A percentile compares a stretch with the other conserved stretches of the same genome.
Conservation (phyloP, 2,329 filamentous ascomycete species). For the Ophiostoma montium region DNA sequence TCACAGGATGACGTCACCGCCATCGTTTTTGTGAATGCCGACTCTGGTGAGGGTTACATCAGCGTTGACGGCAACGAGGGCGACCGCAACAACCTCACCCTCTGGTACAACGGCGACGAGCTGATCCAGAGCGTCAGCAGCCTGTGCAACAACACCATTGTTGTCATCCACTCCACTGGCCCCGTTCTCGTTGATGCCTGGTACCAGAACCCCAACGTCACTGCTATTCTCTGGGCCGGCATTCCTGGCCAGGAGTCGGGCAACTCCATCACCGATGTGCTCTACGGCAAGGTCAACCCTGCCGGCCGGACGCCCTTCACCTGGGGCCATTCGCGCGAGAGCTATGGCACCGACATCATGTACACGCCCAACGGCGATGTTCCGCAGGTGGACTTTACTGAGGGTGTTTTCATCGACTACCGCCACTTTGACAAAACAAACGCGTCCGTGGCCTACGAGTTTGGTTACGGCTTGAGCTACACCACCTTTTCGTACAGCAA, state of each 20-base stretch:
- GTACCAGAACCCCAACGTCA: constrained; percentile 63
- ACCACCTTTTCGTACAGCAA: constrained; percentile 66
- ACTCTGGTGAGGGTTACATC: constrained; percentile 80
- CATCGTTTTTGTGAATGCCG: constrained; percentile 81
- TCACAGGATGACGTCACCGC: constrained; percentile 51
- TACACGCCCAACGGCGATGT: constrained; percentile 47
- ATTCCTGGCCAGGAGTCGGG: constrained; percentile 74
- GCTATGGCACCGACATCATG: constrained; percentile 55
- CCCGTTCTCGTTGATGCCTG: constrained; percentile 65
- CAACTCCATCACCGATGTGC: constrained; percentile 64
- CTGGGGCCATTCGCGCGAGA: constrained; percentile 51
- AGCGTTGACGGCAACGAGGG: constrained; percentile 69
- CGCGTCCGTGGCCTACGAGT: constrained; percentile 61
- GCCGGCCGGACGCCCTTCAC: constrained; percentile 69
- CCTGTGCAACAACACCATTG: constrained; percentile 74
- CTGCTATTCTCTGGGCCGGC: constrained; percentile 71
- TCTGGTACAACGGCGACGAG: constrained; percentile 71
- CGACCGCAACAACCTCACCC: constrained; percentile 82
- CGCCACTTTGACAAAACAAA: constrained; percentile 56
- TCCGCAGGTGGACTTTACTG: constrained; percentile 60
- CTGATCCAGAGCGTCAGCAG: constrained; percentile 70
- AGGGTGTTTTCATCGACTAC: constrained; percentile 75
- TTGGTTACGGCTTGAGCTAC: constrained; percentile 69
- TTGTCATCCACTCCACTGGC: constrained; percentile 77
- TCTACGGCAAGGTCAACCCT: constrained; percentile 70